Conservation (phyloP, 306 rosid species). For the Leucaena leucocephala region DNA sequence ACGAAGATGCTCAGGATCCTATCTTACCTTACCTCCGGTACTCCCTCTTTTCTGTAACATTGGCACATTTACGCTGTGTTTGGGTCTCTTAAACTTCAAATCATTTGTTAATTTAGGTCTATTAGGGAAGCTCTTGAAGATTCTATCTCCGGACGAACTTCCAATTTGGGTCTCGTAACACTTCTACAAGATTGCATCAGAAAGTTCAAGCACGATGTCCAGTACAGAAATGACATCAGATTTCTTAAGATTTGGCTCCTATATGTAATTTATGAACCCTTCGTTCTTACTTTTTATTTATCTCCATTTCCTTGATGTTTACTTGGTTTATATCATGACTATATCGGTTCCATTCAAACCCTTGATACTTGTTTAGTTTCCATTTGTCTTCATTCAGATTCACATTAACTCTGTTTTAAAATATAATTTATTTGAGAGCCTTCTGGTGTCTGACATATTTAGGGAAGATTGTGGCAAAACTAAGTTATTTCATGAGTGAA, state of each 20-base stretch:
- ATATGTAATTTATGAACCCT: slow-evolving; percentile 38
- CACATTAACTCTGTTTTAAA: not conserved
- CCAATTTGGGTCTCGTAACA: slow-evolving; percentile 32
- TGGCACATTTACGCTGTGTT: not conserved
- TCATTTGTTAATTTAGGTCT: slow-evolving; percentile 42
- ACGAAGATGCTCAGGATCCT: slow-evolving; percentile 46
- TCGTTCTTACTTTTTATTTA: not conserved
- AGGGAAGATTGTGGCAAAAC: not conserved
- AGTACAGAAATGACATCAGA: slow-evolving; percentile 59
- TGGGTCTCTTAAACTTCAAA: not conserved
- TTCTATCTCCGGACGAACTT: slow-evolving; percentile 34
- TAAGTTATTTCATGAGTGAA: not conserved
- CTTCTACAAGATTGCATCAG: slow-evolving; percentile 57
- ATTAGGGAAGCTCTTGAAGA: slow-evolving; percentile 49
- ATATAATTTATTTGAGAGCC: not conserved
- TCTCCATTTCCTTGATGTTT: not conserved
- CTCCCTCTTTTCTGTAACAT: not conserved
- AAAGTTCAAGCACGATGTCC: slow-evolving; percentile 44
- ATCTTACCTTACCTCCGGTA: slow-evolving; percentile 60
- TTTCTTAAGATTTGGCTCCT: slow-evolving; percentile 71
- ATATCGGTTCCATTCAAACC: not conserved
- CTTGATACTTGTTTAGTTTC: not conserved
- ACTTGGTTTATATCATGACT: not conserved
- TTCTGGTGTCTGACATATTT: not conserved
- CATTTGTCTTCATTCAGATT: not conserved